Evolutionary conservation across 768 basidiomycete species (phyloP).

Genomic region (Boletus pseudo-olivaceus): DNA sequence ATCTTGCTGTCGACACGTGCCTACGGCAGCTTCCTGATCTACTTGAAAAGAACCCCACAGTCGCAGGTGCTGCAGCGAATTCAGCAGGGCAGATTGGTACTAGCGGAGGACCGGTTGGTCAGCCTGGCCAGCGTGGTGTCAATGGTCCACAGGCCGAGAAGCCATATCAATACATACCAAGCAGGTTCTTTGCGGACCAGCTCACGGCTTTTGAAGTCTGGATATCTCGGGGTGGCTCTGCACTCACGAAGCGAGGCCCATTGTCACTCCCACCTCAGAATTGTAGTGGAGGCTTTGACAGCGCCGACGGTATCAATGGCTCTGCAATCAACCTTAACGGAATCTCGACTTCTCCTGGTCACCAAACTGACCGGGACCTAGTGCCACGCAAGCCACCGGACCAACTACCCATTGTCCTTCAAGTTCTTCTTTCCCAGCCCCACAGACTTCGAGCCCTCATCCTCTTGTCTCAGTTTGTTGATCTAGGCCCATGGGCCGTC

Average conservation of each 20-base stretch:
- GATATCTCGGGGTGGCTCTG: slow-evolving; percentile 92
- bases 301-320: slow-evolving; percentile 16
- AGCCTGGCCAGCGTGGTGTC: slow-evolving; percentile 18
- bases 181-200: slow-evolving; percentile 93
- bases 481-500: slow-evolving; percentile 98
- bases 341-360: neutral
- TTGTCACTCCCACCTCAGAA: slow-evolving; percentile 60
- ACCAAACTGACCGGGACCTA: slow-evolving; percentile 38
- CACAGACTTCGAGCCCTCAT: slow-evolving; percentile 95
- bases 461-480: slow-evolving; percentile 94
- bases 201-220: slow-evolving; percentile 97
- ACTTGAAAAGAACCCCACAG: slow-evolving; percentile 41
- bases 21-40: slow-evolving; percentile 90
- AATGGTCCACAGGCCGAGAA: slow-evolving; percentile 34
- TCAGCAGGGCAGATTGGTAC: slow-evolving; percentile 14
- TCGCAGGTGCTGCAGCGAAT: slow-evolving; percentile 19
- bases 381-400: slow-evolving; percentile 92
- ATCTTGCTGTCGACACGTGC: slow-evolving; percentile 92
- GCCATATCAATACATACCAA: slow-evolving; percentile 75
- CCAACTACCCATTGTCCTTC: slow-evolving; percentile 95
- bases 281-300: slow-evolving; percentile 30
- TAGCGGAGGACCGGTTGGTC: slow-evolving; percentile 13
- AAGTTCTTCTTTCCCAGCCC: slow-evolving; percentile 93
- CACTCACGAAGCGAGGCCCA: slow-evolving; percentile 72
- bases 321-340: slow-evolving; percentile 18